Conservation (phyloP, 164 flowering plant genomes). For the Magnolia changhungtana region DNA sequence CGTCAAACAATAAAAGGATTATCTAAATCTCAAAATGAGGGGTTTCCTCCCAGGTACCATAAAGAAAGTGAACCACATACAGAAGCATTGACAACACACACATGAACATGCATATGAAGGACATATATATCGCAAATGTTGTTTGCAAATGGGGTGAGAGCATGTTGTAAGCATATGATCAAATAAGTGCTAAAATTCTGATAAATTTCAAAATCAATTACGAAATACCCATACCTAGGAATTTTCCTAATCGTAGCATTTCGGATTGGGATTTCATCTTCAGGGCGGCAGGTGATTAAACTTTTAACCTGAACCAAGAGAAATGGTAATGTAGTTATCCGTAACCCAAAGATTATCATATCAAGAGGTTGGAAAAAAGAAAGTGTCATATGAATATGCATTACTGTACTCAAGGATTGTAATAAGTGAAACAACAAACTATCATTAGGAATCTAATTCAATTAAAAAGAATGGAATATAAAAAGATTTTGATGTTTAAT, state of each 20-base stretch:
- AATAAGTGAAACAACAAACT: not conserved
- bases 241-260: constrained; percentile 49
- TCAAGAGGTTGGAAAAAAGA: not conserved
- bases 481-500: not conserved
- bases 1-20: no score
- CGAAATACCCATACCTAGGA: constrained; percentile 37
- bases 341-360: not conserved
- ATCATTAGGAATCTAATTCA: not conserved
- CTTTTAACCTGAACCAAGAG: constrained; percentile 47
- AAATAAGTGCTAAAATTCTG: no score
- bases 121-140: no score
- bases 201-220: no score
- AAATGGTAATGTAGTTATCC: not conserved
- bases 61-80: no score
- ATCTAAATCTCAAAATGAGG: no score
- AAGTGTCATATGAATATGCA: not conserved
- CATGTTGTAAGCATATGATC: not conserved
- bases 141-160: not conserved
- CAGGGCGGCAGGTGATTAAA: constrained; percentile 44
- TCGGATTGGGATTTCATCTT: constrained; percentile 50
- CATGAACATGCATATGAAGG: no score
- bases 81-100: no score
- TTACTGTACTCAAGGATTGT: not conserved
- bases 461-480: not conserved
- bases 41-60: no score